Conservation (phyloP, 176 grass and related monocot genomes). For the Oryza rufipogon region DNA sequence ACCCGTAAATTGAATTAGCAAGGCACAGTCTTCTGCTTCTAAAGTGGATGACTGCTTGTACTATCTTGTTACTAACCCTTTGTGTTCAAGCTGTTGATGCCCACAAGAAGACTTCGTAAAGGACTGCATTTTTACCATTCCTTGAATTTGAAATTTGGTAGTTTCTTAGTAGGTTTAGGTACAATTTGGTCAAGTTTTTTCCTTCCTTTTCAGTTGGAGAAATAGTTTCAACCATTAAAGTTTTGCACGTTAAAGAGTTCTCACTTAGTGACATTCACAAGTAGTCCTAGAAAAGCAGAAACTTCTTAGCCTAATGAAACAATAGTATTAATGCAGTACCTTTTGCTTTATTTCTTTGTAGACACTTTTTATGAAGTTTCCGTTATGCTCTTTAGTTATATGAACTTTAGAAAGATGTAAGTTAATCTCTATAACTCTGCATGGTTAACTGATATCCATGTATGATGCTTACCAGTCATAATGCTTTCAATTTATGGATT, state of each 20-base stretch:
- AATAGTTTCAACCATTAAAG: constrained; percentile 1
- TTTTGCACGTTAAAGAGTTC: constrained; percentile 21
- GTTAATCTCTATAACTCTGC: not conserved
- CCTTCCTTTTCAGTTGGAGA: not conserved
- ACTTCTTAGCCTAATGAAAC: constrained; percentile 20
- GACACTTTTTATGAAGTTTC: constrained; percentile 9
- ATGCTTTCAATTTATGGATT: constrained; percentile 14
- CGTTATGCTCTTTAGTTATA: constrained; percentile 8
- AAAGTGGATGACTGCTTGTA: constrained; percentile 10
- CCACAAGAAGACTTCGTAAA: constrained; percentile 15
- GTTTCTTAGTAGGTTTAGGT: constrained; percentile 15
- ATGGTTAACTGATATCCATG: not conserved
- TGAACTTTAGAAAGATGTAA: constrained; percentile 27
- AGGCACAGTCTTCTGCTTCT: not conserved
- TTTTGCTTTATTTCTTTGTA: not conserved
- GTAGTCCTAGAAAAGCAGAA: constrained; percentile 26
- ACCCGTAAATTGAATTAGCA: not conserved
- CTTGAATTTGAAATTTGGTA: constrained; percentile 25
- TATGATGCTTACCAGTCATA: constrained; percentile 1
- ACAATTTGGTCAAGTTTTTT: not conserved
- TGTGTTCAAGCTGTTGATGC: constrained; percentile 1
- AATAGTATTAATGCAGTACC: not conserved
- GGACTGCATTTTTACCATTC: constrained; percentile 9
- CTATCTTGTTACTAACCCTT: constrained; percentile 28
- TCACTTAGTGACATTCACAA: not conserved